These are phyloP conservation scores for Dioscorea cayenensis DNA, from an alignment of 116 monocot species.

Conservation along the genomic window DNA sequence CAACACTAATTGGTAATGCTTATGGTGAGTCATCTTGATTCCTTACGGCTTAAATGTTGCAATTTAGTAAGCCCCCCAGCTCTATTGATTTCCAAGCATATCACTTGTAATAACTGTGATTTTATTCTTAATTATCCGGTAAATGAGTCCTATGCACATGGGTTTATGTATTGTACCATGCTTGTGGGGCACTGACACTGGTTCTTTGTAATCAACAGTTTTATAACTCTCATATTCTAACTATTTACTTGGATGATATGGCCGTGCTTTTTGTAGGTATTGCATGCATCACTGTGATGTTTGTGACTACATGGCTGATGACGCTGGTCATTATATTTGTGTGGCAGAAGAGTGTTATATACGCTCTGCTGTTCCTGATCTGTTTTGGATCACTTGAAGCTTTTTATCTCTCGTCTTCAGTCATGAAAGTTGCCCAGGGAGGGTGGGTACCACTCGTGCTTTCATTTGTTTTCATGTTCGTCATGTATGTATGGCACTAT, in stretches of 20 bases:
- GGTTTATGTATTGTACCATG: no score
- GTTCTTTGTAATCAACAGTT: neutral
- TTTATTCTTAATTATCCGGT: neutral
- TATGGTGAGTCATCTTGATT: constrained; percentile 33
- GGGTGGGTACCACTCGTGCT: constrained; percentile 54
- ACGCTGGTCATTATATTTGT: constrained; percentile 47
- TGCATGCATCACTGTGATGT: constrained; percentile 51
- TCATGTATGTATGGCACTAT: constrained; percentile 67
- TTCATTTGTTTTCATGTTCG: constrained; percentile 35
- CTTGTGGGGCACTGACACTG: no score
- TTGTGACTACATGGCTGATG: constrained; percentile 65
- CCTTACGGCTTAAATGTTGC: neutral
- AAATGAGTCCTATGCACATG: no score
- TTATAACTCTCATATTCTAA: neutral
- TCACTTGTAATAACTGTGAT: neutral
- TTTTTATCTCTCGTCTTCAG: constrained; percentile 38
- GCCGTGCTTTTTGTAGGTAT: constrained; percentile 25
- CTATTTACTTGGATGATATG: neutral
- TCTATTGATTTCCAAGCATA: neutral
- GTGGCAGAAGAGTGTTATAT: constrained; percentile 28
- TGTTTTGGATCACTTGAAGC: constrained; percentile 37
- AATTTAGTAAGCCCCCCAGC: neutral
- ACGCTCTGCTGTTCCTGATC: constrained; percentile 28
- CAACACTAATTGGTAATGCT: constrained; percentile 52
- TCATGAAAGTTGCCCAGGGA: constrained; percentile 50